Percentiles rank a stretch among this genome's conserved stretches.
phyloP scores from a whole-genome alignment of 257 asterid species.

The Solanum chiquidenum region DNA sequence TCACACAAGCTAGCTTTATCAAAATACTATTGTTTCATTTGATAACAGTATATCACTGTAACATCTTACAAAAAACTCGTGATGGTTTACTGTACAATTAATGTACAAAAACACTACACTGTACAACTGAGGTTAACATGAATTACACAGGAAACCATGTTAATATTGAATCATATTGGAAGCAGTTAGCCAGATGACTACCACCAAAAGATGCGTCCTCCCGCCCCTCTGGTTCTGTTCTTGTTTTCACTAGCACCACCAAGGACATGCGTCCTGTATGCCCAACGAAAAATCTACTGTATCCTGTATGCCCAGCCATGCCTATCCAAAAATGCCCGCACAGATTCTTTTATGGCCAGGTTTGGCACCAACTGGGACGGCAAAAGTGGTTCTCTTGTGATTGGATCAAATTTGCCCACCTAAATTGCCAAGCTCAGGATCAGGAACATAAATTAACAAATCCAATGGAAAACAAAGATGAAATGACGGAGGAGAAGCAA shows the following conservation, averaged over 20 bases:
- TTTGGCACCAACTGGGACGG: conserved; percentile 66
- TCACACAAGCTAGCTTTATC: not conserved
- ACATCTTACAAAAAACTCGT: not conserved
- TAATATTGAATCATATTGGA: not conserved
- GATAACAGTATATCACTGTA: not conserved
- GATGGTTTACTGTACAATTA: not conserved
- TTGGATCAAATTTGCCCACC: conserved; percentile 89
- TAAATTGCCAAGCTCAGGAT: conserved; percentile 5
- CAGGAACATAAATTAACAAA: not conserved
- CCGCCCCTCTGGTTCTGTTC: not conserved
- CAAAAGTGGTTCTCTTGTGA: conserved; percentile 65
- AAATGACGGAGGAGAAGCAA: not conserved
- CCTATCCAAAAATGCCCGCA: conserved; percentile 45
- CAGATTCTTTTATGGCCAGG: conserved; percentile 91
- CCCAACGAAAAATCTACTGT: conserved; percentile 14
- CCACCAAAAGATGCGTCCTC: not conserved
- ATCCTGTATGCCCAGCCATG: conserved; percentile 86
- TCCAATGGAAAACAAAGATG: not conserved
- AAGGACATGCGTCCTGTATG: not conserved
- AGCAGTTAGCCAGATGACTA: not conserved
- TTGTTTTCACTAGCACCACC: not conserved
- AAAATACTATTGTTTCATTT: not conserved
- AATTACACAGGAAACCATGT: not conserved
- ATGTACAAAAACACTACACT: not conserved
- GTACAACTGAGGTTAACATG: not conserved